Conservation (phyloP, 768 basidiomycete species). For the Cystofilobasidium capitatum region DNA sequence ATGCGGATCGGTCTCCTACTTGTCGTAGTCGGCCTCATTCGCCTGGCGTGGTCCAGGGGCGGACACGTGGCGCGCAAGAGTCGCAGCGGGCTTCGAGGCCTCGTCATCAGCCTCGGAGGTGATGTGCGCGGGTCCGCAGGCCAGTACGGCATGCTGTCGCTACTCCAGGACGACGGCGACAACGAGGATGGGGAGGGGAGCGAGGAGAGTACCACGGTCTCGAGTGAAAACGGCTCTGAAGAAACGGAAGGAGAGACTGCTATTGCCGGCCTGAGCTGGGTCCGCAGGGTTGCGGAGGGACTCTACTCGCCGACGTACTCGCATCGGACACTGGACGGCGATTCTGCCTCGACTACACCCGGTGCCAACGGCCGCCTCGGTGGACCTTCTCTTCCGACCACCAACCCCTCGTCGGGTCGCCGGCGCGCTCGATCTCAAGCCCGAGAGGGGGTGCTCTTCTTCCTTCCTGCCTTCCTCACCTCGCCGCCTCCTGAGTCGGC, state of each 20-base stretch:
- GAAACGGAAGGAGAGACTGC: slow-evolving; percentile 50
- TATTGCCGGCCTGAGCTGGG: slow-evolving; percentile 1
- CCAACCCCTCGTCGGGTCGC: background rate
- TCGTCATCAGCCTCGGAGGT: slow-evolving; percentile 21
- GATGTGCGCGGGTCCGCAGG: background rate
- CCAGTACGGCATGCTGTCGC: slow-evolving; percentile 21
- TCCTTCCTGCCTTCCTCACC: slow-evolving; percentile 70
- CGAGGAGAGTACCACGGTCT: slow-evolving; percentile 40
- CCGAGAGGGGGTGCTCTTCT: slow-evolving; percentile 53
- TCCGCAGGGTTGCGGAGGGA: slow-evolving; percentile 13
- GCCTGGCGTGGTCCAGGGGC: slow-evolving; percentile 35
- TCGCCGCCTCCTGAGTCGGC: slow-evolving; percentile 30
- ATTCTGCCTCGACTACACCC: slow-evolving; percentile 28
- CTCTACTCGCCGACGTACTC: slow-evolving; percentile 13
- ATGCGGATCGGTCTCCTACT: slow-evolving; percentile 75
- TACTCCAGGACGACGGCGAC: slow-evolving; percentile 16
- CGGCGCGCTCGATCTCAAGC: background rate
- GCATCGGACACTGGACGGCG: background rate
- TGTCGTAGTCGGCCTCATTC: slow-evolving; percentile 58
- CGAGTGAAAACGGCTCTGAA: slow-evolving; percentile 38
- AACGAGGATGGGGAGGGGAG: background rate
- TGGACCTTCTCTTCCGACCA: background rate
- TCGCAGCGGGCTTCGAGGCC: slow-evolving; percentile 21
- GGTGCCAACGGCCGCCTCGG: slow-evolving; percentile 29
- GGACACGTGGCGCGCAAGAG: slow-evolving; percentile 32